Evolutionary conservation across 2,329 filamentous ascomycete species (phyloP), one percentile per base, ranked within the genome.

Genomic region (Fusarium sp.): DNA sequence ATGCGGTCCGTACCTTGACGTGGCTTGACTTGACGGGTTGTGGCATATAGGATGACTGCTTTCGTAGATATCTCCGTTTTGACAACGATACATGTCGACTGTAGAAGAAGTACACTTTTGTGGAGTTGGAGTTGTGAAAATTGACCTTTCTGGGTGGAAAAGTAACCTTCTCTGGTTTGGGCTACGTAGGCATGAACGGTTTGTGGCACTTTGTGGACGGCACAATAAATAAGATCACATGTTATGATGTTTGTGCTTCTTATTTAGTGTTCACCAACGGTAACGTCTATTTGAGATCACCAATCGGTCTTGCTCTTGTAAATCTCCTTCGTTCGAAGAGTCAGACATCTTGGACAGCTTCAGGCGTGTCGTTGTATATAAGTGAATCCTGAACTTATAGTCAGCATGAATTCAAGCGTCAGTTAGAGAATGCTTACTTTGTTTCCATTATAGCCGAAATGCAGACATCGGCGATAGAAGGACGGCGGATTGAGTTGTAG

Each of bases 1-100:
- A 53, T 56, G 48, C 65, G 52, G 55, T 41, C 53, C 62, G 60
- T 42, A 43, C 25, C 25, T 26, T 39, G 60, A 60, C 28, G 31
- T 58, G 62, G 41, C 52, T 26, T 46, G 61, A 49, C 44, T 42
- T 46, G 45, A 42, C 55, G 65, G 61, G 51, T 23, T 28, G 48
- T 41, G 37, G 50, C 50, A 68, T 44, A 68, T 26, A 30, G 12
- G 53, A 12, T 44, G 13, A 2, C 41, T 60, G 44, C 28, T 25
- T 61, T 58, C 30, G 58, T 61, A 61, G 18, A 26, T 60, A 44
- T 37, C 34, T 50, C 44, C 44, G 39, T 42, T 28, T 52, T 52
- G 7, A 41, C 3, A 28, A 37, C 34, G 12, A 12, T 12, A 1
- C 18, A n/a, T 37, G n/a, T 52, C 9, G 6, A 7, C 19, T 28